Evolutionary conservation across 1,139 yeast species (phyloP).

Genomic region (Kazachstania sp.): DNA sequence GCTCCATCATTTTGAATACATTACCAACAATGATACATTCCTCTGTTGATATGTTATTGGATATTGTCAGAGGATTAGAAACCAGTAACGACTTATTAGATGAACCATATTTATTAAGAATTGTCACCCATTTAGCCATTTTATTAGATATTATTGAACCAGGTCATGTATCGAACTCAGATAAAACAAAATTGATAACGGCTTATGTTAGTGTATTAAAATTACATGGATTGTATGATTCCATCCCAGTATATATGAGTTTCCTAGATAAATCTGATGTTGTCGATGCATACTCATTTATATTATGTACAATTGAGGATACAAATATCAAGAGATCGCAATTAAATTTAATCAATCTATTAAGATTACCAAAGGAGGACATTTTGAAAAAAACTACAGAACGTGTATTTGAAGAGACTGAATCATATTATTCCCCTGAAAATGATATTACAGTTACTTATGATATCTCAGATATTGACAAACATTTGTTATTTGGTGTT

Average conservation of each 20-base stretch:
- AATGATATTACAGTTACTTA: slow-evolving; percentile 33
- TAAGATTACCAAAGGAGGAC: slow-evolving; percentile 48
- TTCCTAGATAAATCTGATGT: slow-evolving; percentile 41
- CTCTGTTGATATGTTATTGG: slow-evolving; percentile 31
- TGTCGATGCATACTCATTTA: slow-evolving; percentile 58
- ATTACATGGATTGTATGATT: slow-evolving; percentile 35
- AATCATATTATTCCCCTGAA: slow-evolving; percentile 37
- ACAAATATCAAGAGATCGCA: slow-evolving; percentile 49
- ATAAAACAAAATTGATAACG: slow-evolving; percentile 43
- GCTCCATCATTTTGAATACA: slow-evolving; percentile 62
- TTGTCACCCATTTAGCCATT: slow-evolving; percentile 65
- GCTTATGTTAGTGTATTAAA: slow-evolving; percentile 32
- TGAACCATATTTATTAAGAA: slow-evolving; percentile 57
- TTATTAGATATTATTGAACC: slow-evolving; percentile 45
- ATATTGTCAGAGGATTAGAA: slow-evolving; percentile 29
- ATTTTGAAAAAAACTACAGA: slow-evolving; percentile 63
- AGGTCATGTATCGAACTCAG: slow-evolving; percentile 36
- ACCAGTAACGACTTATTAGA: slow-evolving; percentile 32
- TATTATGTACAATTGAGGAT: slow-evolving; percentile 52
- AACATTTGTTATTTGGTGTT: slow-evolving; percentile 47
- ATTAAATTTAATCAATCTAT: slow-evolving; percentile 47
- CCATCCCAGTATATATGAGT: slow-evolving; percentile 40
- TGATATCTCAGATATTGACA: slow-evolving; percentile 46
- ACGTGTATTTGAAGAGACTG: slow-evolving; percentile 53
- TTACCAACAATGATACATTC: slow-evolving; percentile 38